Conservation (phyloP, 805 yeast species). For the Myxozyma vanderwaltii region DNA sequence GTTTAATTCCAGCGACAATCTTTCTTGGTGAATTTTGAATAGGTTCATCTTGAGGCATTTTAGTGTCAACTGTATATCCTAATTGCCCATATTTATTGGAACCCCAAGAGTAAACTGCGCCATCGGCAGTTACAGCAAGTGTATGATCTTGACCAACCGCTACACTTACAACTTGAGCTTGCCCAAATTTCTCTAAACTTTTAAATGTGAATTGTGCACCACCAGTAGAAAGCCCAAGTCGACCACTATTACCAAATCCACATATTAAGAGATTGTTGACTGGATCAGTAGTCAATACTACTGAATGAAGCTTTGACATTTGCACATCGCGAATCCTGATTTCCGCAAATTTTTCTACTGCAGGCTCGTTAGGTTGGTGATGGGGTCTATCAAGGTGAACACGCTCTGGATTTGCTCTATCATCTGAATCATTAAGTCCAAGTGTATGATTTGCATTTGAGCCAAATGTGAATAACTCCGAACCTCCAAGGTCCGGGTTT, state of each 20-base stretch:
- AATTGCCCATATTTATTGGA: conserved; percentile 66
- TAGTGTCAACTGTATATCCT: conserved; percentile 51
- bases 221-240: conserved; percentile 59
- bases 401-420: conserved; percentile 51
- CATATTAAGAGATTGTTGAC: conserved; percentile 55
- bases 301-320: conserved; percentile 67
- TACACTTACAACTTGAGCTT: conserved; percentile 44
- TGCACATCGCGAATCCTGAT: conserved; percentile 50
- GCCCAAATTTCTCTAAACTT: conserved; percentile 46
- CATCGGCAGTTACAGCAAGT: conserved; percentile 54
- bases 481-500: conserved; percentile 47
- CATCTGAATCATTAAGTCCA: conserved; percentile 66
- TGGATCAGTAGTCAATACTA: conserved; percentile 55
- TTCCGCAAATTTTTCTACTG: conserved; percentile 46
- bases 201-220: conserved; percentile 44
- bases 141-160: conserved; percentile 70
- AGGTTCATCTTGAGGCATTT: conserved; percentile 38
- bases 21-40: conserved; percentile 45
- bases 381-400: conserved; percentile 40
- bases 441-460: conserved; percentile 62
- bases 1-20: conserved; percentile 49
- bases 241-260: conserved; percentile 71
- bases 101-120: conserved; percentile 79
- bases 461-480: conserved; percentile 58
- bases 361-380: conserved; percentile 30